These are phyloP conservation scores for Erodium trifolium DNA, from an alignment of 441 rosid species.

Conservation along the genomic window DNA sequence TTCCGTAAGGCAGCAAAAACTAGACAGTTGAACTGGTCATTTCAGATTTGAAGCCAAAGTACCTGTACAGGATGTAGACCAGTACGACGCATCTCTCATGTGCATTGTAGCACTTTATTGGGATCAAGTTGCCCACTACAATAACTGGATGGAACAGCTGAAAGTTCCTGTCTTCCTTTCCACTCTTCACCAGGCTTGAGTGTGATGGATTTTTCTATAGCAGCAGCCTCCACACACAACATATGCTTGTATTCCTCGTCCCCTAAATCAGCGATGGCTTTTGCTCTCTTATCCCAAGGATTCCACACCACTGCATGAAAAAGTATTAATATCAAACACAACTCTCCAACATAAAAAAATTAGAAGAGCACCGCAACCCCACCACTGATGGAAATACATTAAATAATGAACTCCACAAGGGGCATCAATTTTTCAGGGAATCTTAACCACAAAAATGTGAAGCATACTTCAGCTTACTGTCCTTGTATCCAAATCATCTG, in stretches of 20 bases:
- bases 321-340: not conserved
- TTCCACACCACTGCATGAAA: conserved; percentile 77
- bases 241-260: conserved; percentile 89
- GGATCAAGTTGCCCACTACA: conserved; percentile 81
- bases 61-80: conserved; percentile 29
- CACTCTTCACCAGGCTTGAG: no score
- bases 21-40: not conserved
- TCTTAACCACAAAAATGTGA: not conserved
- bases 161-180: no score
- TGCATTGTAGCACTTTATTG: conserved; percentile 46
- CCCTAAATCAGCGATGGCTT: conserved; percentile 71
- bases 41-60: not conserved
- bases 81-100: conserved; percentile 21
- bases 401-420: not conserved
- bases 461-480: not conserved
- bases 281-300: conserved; percentile 91
- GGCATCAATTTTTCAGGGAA: not conserved
- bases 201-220: conserved; percentile 72
- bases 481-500: not conserved
- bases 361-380: not conserved
- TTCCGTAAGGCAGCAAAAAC: not conserved
- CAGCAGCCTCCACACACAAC: conserved; percentile 85
- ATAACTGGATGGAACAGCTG: no score
- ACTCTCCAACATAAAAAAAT: not conserved
- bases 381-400: not conserved